Conservation (phyloP, 2,329 filamentous ascomycete species). For the Canariomyces notabilis region DNA sequence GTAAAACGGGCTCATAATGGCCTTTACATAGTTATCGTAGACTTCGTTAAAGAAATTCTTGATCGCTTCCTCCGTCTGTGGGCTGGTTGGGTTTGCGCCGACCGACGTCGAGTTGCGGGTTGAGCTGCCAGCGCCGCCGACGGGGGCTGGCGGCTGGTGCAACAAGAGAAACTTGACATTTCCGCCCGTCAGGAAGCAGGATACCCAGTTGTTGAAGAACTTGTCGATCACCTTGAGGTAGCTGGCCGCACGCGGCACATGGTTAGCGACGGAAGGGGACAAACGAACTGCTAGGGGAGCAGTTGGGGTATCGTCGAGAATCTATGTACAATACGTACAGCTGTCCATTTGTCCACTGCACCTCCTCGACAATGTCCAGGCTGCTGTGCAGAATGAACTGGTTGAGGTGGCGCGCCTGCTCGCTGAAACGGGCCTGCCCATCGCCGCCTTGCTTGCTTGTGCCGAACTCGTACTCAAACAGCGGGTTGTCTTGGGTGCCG, state of each 20-base stretch:
- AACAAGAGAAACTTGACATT: slow-evolving; percentile 94
- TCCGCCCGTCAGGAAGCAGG: slow-evolving; percentile 86
- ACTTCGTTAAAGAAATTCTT: slow-evolving; percentile 92
- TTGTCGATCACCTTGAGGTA: slow-evolving; percentile 96
- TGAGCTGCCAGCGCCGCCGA: slow-evolving; percentile 24
- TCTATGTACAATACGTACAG: too few species aligned
- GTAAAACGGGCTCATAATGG: slow-evolving; percentile 96
- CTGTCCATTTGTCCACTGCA: slow-evolving; percentile 83
- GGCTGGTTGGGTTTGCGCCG: slow-evolving; percentile 77
- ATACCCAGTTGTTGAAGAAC: slow-evolving; percentile 93
- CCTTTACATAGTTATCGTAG: slow-evolving; percentile 95
- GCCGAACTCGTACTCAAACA: slow-evolving; percentile 96
- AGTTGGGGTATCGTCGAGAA: slow-evolving; percentile 3
- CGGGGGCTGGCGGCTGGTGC: slow-evolving; percentile 64
- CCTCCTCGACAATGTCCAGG: slow-evolving; percentile 91
- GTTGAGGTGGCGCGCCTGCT: slow-evolving; percentile 88
- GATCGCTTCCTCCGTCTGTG: slow-evolving; percentile 92
- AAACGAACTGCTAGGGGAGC: slow-evolving; percentile 9
- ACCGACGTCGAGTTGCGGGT: slow-evolving; percentile 63
- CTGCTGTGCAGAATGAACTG: slow-evolving; percentile 95
- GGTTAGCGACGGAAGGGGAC: slow-evolving; percentile 5
- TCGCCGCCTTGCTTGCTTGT: slow-evolving; percentile 95
- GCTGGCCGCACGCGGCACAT: slow-evolving; percentile 42
- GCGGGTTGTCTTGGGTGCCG: slow-evolving; percentile 88
- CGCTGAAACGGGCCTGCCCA: slow-evolving; percentile 80